Evolutionary conservation across 768 basidiomycete genomes (phyloP).

Genomic region (Crassisporium funariophilum): DNA sequence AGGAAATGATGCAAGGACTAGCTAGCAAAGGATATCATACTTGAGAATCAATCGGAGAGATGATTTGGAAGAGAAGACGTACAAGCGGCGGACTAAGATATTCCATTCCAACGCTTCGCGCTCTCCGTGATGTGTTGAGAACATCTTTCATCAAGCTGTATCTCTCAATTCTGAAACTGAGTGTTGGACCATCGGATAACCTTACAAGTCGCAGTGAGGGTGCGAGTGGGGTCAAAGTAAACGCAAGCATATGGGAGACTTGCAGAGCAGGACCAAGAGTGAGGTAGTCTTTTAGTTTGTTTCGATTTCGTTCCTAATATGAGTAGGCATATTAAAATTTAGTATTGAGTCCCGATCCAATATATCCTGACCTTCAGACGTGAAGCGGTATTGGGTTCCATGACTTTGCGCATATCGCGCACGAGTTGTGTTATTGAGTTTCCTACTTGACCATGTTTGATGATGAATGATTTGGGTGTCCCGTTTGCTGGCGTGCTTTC

Average conservation of each 20-base stretch:
- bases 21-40: constrained; percentile 53
- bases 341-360: background rate
- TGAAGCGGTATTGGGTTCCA: constrained; percentile 98
- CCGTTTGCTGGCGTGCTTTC: constrained; percentile 30
- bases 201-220: constrained; percentile 87
- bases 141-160: constrained; percentile 92
- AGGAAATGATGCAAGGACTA: constrained; percentile 89
- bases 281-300: constrained; percentile 92
- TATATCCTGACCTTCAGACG: constrained; percentile 70
- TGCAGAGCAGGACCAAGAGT: constrained; percentile 88
- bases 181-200: constrained; percentile 87
- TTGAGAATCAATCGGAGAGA: constrained; percentile 4
- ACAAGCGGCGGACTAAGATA: constrained; percentile 93
- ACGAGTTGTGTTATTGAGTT: constrained; percentile 86
- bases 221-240: constrained; percentile 84
- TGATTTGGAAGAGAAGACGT: constrained; percentile 26
- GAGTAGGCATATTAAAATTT: constrained; percentile 8
- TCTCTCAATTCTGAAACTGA: constrained; percentile 89
- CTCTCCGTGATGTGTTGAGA: constrained; percentile 60
- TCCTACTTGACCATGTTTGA: constrained; percentile 95
- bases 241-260: constrained; percentile 91
- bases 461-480: constrained; percentile 90
- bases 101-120: constrained; percentile 81
- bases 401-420: constrained; percentile 89
- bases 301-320: constrained; percentile 81